Percentiles rank a stretch among this genome's conserved stretches.
These are phyloP conservation scores for Eleusine coracana DNA, from an alignment of 176 grass and related monocot species.

Conservation along the genomic window DNA sequence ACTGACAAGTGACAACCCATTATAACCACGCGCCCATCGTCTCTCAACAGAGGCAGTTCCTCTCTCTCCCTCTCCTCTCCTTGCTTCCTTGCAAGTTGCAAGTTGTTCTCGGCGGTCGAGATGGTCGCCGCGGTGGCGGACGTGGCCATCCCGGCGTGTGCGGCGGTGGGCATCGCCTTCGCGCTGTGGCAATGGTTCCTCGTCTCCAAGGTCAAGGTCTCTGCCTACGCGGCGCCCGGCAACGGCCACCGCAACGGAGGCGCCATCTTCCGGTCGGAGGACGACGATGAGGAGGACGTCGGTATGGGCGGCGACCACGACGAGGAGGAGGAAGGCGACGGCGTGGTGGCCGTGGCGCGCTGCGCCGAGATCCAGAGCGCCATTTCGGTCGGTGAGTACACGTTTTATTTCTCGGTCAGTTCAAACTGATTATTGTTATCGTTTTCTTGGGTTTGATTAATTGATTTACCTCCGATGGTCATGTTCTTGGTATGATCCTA, in stretches of 20 bases:
- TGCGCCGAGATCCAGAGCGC: conserved; percentile 82
- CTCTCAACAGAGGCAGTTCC: not conserved
- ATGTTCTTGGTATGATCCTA: not conserved
- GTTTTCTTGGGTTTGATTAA: not conserved
- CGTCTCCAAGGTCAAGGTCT: conserved; percentile 54
- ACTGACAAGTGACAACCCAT: too few relatives aligned
- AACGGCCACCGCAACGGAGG: conserved; percentile 7
- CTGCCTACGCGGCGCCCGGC: conserved; percentile 24
- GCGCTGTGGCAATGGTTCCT: conserved; percentile 69
- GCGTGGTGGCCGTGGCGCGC: conserved; percentile 44
- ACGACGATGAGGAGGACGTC: conserved; percentile 19
- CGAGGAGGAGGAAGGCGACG: conserved; percentile 37
- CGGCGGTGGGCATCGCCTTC: conserved; percentile 62
- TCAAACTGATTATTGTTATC: not conserved
- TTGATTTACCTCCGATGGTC: not conserved
- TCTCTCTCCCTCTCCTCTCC: not conserved
- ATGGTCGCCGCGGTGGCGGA: conserved; percentile 30
- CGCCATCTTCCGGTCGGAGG: conserved; percentile 19
- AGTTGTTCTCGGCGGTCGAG: not conserved
- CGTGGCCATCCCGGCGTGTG: conserved; percentile 55
- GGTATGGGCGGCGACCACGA: conserved; percentile 22
- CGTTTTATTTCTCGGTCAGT: too few relatives aligned
- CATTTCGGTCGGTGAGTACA: conserved; percentile 65
- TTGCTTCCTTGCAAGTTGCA: not conserved
- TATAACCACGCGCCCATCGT: not conserved